Evolutionary conservation across 106 monocot genomes (phyloP), one percentile per base, ranked within the genome.

Genomic region (Narthecium ossifragum): DNA sequence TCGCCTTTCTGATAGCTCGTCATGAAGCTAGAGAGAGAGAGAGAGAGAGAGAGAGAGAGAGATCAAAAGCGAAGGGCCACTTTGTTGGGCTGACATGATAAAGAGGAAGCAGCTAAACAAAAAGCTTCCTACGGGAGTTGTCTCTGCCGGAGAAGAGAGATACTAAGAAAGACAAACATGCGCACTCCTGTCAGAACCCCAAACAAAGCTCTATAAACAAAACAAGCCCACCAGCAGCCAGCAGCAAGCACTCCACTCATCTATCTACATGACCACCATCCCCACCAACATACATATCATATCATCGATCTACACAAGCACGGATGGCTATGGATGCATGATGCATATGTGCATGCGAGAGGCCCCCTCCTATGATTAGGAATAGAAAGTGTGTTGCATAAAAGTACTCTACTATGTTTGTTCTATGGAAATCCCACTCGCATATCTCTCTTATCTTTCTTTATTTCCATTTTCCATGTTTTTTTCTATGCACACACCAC

Each of bases 141-240:
- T 22, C 51, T 26, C 29, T 71, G 59, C 71, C 40, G 74, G 63
- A 60, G 46, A 21, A 61, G 50, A 47, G 57, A 36, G 20, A n/a
- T 18, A 31, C 54, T 31, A 57, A 34, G 60, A 69, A 77, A 74
- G 74, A 67, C 84, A 80, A 78, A 74, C 74, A 81, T 61, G 74
- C 73, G 68, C 56, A 57, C 75, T 53, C 52, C 26, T 72, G 74
- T 82, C 69, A 66, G 78, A 75, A 32, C 1, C 27, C 41, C 54
- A 39, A 45, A 70, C 50, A 49, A 71, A 83, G 60, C 20, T 53
- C 36, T 56, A 21, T 6, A 37, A n/a, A 58, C 38, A 58, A 6
- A 24, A 21, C 23, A 58, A 58, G 58, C 37, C 8, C 31, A 39
- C 1, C 37, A 28, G 53, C 53, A 6, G 2, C 27, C 26, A 2